phyloP scores from a whole-genome alignment of 2,329 filamentous ascomycete species.

The Pestalotiopsis sp. region DNA sequence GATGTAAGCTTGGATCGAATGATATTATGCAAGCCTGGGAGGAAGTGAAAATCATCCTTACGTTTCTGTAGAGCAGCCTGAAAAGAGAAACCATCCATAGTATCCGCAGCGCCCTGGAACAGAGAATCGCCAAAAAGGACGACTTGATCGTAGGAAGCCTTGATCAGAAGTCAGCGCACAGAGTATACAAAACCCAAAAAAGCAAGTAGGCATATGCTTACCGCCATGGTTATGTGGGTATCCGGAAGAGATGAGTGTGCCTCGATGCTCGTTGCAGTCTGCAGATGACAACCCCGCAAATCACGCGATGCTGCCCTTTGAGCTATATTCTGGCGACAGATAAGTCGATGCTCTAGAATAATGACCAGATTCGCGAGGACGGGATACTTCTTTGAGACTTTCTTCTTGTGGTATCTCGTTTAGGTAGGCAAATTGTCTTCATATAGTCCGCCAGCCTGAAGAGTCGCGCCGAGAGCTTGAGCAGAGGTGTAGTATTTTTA shows the following conservation, averaged over 20 bases:
- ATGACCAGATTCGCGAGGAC: too few species aligned
- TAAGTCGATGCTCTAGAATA: neutral
- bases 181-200: neutral
- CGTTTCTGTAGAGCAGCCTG: slow-evolving; percentile 71
- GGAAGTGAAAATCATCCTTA: slow-evolving; percentile 42
- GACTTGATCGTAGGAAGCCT: slow-evolving; percentile 69
- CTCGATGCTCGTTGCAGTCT: neutral
- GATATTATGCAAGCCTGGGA: neutral
- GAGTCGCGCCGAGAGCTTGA: neutral
- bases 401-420: too few species aligned
- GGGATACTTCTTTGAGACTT: too few species aligned
- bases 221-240: neutral
- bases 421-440: neutral
- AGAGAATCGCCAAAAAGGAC: slow-evolving; percentile 92
- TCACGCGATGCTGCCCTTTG: neutral
- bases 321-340: neutral
- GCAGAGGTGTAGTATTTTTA: neutral
- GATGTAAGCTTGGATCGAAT: neutral
- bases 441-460: neutral
- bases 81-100: slow-evolving; percentile 73
- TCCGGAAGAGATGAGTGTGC: neutral
- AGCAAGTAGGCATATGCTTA: neutral
- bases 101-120: slow-evolving; percentile 67
- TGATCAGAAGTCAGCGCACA: neutral
- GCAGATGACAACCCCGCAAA: neutral